phyloP scores from a whole-genome alignment of 139 green algal genomes.

The Desmodesmus armatus region DNA sequence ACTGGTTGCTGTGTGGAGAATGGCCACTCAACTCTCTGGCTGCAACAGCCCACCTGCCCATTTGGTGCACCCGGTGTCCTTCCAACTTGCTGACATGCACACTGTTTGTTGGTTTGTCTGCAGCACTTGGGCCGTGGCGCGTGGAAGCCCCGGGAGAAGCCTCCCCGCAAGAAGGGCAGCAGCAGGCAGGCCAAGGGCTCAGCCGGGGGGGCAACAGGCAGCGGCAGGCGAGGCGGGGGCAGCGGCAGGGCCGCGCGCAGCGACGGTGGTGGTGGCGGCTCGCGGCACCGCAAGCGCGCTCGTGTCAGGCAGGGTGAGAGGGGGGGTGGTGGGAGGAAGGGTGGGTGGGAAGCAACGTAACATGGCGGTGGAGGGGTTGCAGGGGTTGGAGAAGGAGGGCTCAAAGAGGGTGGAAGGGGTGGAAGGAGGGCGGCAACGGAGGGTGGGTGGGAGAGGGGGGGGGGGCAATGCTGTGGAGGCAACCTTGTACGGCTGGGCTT shows the following conservation, averaged over 20 bases:
- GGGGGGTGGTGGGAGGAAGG: not conserved
- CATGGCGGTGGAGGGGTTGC: not conserved
- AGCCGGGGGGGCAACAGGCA: not conserved
- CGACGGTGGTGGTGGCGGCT: not conserved
- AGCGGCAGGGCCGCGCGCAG: not conserved
- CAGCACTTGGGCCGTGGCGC: slow-evolving; percentile 61
- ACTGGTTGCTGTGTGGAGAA: too few species aligned
- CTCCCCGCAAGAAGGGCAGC: slow-evolving; percentile 17
- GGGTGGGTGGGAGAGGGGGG: not conserved
- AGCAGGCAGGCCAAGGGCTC: not conserved
- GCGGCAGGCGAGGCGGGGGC: not conserved
- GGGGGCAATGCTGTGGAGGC: not conserved
- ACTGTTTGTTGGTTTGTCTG: too few species aligned
- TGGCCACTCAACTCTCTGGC: too few species aligned
- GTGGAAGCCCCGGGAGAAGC: slow-evolving; percentile 51
- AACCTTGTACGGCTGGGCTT: too few species aligned
- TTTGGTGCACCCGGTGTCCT: too few species aligned
- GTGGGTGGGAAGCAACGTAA: not conserved
- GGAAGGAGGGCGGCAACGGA: not conserved
- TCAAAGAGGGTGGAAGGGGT: not conserved
- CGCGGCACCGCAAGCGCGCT: slow-evolving; percentile 14
- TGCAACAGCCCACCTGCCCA: too few species aligned
- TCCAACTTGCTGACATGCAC: too few species aligned
- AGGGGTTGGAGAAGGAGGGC: not conserved
- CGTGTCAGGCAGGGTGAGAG: not conserved